Conservation (phyloP, 1,284 basidiomycete species). For the Papiliotrema flavescens region DNA sequence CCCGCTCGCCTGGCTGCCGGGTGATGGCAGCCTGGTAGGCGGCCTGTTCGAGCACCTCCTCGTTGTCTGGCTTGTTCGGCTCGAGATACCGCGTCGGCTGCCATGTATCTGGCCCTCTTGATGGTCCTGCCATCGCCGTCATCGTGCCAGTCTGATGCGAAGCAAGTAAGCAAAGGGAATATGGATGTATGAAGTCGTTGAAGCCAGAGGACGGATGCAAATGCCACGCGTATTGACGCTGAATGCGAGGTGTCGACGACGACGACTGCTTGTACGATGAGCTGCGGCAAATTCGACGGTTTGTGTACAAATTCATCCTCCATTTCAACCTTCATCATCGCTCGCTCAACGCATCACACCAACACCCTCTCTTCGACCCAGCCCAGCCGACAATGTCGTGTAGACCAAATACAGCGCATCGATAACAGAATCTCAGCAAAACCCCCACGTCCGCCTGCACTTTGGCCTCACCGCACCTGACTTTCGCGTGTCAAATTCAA, state of each 20-base stretch:
- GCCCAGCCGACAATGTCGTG: too few species aligned
- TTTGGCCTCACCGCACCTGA: too few species aligned
- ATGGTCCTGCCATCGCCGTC: slow-evolving; percentile 27
- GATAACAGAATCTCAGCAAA: too few species aligned
- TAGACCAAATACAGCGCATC: too few species aligned
- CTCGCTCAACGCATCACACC: too few species aligned
- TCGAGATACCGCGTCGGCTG: slow-evolving; percentile 52
- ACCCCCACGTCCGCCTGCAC: too few species aligned
- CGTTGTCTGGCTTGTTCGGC: slow-evolving; percentile 63
- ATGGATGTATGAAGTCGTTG: background rate
- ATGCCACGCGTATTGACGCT: background rate
- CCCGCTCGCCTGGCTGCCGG: slow-evolving; percentile 48
- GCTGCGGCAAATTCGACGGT: too few species aligned
- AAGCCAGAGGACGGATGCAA: background rate
- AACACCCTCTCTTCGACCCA: too few species aligned
- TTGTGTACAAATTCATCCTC: too few species aligned
- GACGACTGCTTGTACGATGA: too few species aligned
- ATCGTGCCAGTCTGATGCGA: background rate
- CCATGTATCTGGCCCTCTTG: slow-evolving; percentile 48
- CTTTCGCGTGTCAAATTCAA: background rate
- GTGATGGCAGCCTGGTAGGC: slow-evolving; percentile 67
- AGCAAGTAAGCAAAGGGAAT: background rate
- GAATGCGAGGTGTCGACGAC: too few species aligned
- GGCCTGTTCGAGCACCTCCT: slow-evolving; percentile 68
- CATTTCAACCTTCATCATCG: too few species aligned